A percentile compares a stretch with the other conserved stretches of the same genome.
These are phyloP conservation scores for Bocquillonia castaneifolia DNA, from an alignment of 441 rosid species.

Conservation along the genomic window DNA sequence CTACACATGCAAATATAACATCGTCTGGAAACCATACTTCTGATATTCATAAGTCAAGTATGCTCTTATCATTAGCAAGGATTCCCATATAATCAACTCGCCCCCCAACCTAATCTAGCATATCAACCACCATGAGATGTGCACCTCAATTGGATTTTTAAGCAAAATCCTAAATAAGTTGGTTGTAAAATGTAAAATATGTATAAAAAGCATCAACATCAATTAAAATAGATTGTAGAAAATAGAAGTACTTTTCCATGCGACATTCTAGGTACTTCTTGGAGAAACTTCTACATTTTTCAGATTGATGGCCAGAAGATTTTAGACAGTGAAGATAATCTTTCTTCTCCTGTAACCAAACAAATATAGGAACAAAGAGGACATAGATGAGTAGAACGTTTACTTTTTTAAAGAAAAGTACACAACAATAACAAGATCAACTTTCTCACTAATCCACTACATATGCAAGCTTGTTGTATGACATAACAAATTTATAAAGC, in stretches of 20 bases:
- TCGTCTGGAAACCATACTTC: background rate
- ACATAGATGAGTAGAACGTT: background rate
- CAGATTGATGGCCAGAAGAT: conserved; percentile 62
- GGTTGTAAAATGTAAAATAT: background rate
- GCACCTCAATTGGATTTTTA: background rate
- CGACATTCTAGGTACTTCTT: conserved; percentile 80
- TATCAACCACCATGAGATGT: background rate
- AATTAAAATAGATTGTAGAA: background rate
- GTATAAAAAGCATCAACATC: background rate
- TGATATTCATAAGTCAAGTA: background rate
- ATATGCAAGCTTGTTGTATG: background rate
- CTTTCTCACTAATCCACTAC: background rate
- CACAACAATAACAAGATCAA: background rate
- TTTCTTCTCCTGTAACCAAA: conserved; percentile 63
- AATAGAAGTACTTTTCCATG: conserved; percentile 54
- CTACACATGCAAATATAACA: background rate
- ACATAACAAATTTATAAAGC: background rate
- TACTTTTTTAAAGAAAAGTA: background rate
- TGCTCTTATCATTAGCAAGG: background rate
- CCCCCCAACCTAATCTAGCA: background rate
- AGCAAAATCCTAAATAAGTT: conserved; percentile 3
- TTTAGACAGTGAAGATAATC: conserved; percentile 75
- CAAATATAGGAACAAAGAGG: background rate
- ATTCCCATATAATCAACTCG: background rate
- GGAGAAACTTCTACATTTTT: conserved; percentile 59